Conservation (phyloP, 805 yeast genomes). For the Danielia oregonensis region DNA sequence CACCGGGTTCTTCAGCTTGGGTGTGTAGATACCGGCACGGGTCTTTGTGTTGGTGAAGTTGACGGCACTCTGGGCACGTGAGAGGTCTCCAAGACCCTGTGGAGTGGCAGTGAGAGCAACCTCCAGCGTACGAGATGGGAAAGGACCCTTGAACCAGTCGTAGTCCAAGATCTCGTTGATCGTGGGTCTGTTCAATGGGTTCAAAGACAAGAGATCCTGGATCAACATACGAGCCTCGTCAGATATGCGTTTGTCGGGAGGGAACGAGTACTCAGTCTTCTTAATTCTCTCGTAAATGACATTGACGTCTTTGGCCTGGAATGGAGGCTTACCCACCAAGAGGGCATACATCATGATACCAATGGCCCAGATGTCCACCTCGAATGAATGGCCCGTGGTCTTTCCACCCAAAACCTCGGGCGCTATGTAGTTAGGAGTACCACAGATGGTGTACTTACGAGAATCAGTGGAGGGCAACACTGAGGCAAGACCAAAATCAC, state of each 20-base stretch:
- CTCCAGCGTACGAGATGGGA: conserved; percentile 68
- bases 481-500: conserved; percentile 98
- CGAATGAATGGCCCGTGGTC: conserved; percentile 84
- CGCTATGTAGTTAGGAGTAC: conserved; percentile 98
- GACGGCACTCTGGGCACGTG: conserved; percentile 57
- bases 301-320: conserved; percentile 92
- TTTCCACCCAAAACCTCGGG: conserved; percentile 95
- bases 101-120: conserved; percentile 65
- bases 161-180: conserved; percentile 75
- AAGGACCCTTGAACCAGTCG: conserved; percentile 83
- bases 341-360: conserved; percentile 96
- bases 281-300: conserved; percentile 90
- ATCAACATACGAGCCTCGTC: conserved; percentile 72
- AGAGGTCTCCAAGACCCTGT: conserved; percentile 47
- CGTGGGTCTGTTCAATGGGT: conserved; percentile 79
- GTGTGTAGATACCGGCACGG: conserved; percentile 57
- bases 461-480: conserved; percentile 66
- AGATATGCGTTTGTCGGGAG: conserved; percentile 64
- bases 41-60: conserved; percentile 68
- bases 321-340: conserved; percentile 93
- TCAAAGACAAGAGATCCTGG: conserved; percentile 64
- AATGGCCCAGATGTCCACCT: conserved; percentile 96
- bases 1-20: conserved; percentile 56
- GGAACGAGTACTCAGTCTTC: conserved; percentile 74
- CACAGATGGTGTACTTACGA: conserved; percentile 91